Conservation (phyloP, 345 rosid genomes). For the Gossypium stocksii region DNA sequence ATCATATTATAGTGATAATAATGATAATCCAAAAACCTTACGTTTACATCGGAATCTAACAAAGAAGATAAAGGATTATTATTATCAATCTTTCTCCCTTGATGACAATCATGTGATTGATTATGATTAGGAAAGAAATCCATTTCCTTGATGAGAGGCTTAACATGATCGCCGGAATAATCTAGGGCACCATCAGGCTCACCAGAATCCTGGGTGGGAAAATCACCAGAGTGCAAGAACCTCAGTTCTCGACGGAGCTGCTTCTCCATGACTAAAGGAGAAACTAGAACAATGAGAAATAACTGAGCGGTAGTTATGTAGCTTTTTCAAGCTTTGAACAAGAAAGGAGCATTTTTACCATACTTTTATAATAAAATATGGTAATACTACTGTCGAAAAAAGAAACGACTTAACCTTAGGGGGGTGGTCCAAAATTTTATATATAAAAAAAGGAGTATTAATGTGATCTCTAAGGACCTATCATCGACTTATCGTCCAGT, state of each 20-base stretch:
- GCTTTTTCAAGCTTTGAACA: constrained; percentile 24
- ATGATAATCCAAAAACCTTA: constrained; percentile 33
- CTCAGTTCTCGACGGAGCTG: constrained; percentile 51
- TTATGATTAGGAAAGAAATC: constrained; percentile 66
- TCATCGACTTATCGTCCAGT: too few relatives aligned
- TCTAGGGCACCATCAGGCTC: constrained; percentile 14
- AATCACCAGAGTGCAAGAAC: constrained; percentile 53
- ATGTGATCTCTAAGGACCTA: too few relatives aligned
- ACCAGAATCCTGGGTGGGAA: constrained; percentile 26
- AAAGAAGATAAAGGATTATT: constrained; percentile 20
- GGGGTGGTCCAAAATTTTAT: constrained; percentile 13
- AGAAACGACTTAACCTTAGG: constrained; percentile 13
- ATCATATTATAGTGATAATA: not conserved
- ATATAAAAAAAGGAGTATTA: not conserved
- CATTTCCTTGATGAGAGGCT: constrained; percentile 52
- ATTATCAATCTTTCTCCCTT: constrained; percentile 20
- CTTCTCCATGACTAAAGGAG: constrained; percentile 48
- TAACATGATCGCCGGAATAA: constrained; percentile 22
- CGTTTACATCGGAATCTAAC: constrained; percentile 43
- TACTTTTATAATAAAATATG: not conserved
- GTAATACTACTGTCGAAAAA: not conserved
- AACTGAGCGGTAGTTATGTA: constrained; percentile 19
- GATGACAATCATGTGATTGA: constrained; percentile 29
- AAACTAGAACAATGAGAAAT: constrained; percentile 3
- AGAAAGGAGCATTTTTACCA: not conserved